These are phyloP conservation scores for Colletotrichum horii DNA, from an alignment of 2,329 filamentous ascomycete genomes.

Conservation along the genomic window DNA sequence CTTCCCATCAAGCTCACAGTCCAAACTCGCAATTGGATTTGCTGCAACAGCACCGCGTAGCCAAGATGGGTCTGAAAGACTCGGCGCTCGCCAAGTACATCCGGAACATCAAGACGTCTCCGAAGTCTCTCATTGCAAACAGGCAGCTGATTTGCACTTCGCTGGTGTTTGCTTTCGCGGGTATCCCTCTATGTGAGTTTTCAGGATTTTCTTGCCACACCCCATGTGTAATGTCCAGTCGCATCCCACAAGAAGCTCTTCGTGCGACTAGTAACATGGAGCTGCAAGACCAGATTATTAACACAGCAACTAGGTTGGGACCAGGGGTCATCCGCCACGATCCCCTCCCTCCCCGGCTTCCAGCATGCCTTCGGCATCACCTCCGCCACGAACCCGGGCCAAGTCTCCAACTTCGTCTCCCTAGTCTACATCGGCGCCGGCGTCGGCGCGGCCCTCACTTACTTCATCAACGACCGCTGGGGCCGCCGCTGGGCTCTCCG, in stretches of 20 bases:
- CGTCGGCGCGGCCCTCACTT: slow-evolving; percentile 30
- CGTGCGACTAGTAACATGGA: neutral
- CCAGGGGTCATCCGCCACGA: slow-evolving; percentile 17
- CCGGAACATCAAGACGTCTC: neutral
- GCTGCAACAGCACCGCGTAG: neutral
- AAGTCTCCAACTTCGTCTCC: slow-evolving; percentile 39
- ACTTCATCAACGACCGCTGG: slow-evolving; percentile 45
- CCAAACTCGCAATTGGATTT: neutral
- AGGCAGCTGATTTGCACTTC: neutral
- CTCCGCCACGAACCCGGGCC: slow-evolving; percentile 18
- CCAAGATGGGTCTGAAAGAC: neutral
- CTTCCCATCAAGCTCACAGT: no score
- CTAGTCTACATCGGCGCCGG: slow-evolving; percentile 32
- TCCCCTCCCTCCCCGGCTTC: slow-evolving; percentile 38
- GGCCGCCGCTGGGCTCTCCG: slow-evolving; percentile 43
- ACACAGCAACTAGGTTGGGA: neutral
- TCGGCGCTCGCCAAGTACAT: neutral
- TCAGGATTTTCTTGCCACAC: accelerated
- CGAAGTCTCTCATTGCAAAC: neutral
- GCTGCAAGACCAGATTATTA: neutral
- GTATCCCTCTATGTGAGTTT: neutral
- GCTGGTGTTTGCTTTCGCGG: neutral
- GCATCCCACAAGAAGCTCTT: neutral
- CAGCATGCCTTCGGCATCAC: slow-evolving; percentile 36
- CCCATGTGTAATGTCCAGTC: neutral